Percentiles rank a stretch among this genome's conserved stretches.
Evolutionary conservation across 116 monocot species (phyloP).

Genomic region (Phalaenopsis hybrid): DNA sequence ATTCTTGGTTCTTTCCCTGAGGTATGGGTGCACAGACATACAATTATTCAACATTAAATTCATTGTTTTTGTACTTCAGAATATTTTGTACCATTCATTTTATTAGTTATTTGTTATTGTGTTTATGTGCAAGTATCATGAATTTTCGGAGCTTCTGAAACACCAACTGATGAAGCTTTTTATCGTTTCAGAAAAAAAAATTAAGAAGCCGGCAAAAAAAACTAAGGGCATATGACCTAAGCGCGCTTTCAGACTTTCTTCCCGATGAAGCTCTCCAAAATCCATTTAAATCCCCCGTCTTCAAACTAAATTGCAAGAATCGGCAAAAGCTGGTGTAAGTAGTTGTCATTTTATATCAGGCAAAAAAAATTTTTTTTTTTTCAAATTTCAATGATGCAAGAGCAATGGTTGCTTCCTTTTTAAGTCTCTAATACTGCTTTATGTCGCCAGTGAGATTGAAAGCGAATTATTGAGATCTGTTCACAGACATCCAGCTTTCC

Average conservation of each 20-base stretch:
- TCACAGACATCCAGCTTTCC: slow-evolving; percentile 2
- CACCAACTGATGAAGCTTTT: not conserved
- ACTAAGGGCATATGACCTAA: slow-evolving; percentile 6
- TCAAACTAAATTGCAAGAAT: slow-evolving; percentile 13
- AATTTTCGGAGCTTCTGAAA: not conserved
- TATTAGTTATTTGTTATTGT: too few relatives aligned
- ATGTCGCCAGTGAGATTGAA: not conserved
- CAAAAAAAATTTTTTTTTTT: not conserved
- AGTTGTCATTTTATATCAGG: not conserved
- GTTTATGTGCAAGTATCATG: too few relatives aligned
- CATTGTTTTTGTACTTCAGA: too few relatives aligned
- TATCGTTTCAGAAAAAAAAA: slow-evolving; percentile 8
- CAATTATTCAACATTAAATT: too few relatives aligned
- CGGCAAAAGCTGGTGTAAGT: slow-evolving; percentile 8
- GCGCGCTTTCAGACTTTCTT: not conserved
- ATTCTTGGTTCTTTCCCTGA: too few relatives aligned
- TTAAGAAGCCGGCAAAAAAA: slow-evolving; percentile 9
- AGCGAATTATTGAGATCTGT: slow-evolving; percentile 3
- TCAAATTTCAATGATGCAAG: too few relatives aligned
- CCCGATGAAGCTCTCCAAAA: not conserved
- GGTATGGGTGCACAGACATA: too few relatives aligned
- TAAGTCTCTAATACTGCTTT: not conserved
- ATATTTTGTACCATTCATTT: too few relatives aligned
- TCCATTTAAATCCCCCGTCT: not conserved
- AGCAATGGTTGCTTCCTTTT: not conserved